Evolutionary conservation across 116 monocot species (phyloP), one percentile per base, ranked within the genome.

Genomic region (Phalaenopsis hybrid): DNA sequence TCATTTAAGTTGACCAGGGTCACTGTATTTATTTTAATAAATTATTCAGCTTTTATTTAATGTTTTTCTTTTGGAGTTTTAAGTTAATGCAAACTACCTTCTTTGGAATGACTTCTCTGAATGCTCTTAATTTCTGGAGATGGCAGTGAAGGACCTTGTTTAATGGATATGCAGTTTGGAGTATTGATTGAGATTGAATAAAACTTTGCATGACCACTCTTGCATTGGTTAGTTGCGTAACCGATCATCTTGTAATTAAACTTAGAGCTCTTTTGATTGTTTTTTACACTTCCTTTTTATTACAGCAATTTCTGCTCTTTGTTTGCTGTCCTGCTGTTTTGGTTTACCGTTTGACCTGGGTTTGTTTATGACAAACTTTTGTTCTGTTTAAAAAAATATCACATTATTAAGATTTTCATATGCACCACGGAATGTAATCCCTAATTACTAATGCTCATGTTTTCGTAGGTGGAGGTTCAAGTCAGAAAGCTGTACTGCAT

Each of bases 381-480:
- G 13, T 13, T 72, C 21, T 72, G 72, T 15, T 72, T 72, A 72
- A 72, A 34, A 37, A 46, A 46, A 8, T 28, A 5, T 37, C 0
- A 6, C 2, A 21, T 45, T 75, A 20, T 46, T 46, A 46, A 45
- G 20, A 9, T 75, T 45, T 5, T 7, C 5, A 4, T 75, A 33
- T 44, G 46, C 20, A 28, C 34, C 41, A 7, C 16, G 7, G 25
- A 44, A 44, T 83, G 33, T 41, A 50, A 25, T 51, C 57, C 57
- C 48, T 37, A 51, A 51, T 52, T 10, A 34, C 15, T 67, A 9
- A 37, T 37, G 37, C 37, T 37, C 37, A 37, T 58, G 0, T 81
- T 57, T 80, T 41, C 83, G 74, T 75, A 97, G 97, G 93, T 97
- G 52, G 97, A 97, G 79, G 68, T 97, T 70, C 97, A 97, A 79